A percentile compares a stretch with the other conserved stretches of the same genome.
These are phyloP conservation scores for Elsinoe australis DNA, from an alignment of 2,329 filamentous ascomycete genomes.

Conservation along the genomic window DNA sequence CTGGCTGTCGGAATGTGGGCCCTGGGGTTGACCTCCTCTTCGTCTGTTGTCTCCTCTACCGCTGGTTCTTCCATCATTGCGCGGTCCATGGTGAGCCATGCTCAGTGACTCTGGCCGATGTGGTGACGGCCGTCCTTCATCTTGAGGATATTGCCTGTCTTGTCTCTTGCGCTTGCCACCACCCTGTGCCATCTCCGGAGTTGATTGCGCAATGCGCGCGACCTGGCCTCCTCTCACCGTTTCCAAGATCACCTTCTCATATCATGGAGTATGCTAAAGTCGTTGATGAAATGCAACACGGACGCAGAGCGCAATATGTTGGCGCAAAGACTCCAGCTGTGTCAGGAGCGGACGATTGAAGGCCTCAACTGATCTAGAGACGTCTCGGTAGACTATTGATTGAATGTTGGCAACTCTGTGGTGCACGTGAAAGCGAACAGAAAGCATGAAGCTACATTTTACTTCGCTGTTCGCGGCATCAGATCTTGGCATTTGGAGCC, in stretches of 20 bases:
- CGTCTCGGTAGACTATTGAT: too few species aligned
- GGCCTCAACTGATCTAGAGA: too few species aligned
- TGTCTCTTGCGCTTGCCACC: constrained; percentile 51
- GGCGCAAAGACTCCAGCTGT: too few species aligned
- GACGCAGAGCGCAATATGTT: too few species aligned
- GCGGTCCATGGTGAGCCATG: constrained; percentile 46
- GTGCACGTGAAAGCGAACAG: too few species aligned
- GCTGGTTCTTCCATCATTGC: constrained; percentile 23
- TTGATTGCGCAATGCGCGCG: constrained; percentile 18
- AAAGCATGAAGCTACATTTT: too few species aligned
- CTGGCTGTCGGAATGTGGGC: neutral
- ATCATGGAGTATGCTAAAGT: too few species aligned
- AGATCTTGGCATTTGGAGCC: too few species aligned
- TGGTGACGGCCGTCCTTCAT: constrained; percentile 42
- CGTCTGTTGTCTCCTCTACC: constrained; percentile 20
- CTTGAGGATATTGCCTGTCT: constrained; percentile 39
- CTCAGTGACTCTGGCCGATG: constrained; percentile 44
- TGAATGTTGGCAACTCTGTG: too few species aligned
- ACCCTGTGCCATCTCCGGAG: constrained; percentile 44
- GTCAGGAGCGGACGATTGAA: too few species aligned
- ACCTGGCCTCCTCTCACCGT: neutral
- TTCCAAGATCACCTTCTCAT: neutral
- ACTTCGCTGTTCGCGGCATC: too few species aligned
- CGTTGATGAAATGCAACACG: neutral
- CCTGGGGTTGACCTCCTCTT: constrained; percentile 18